phyloP scores from a whole-genome alignment of 192 early-diverging fungal genomes.

The Umbelopsis isabellina region DNA sequence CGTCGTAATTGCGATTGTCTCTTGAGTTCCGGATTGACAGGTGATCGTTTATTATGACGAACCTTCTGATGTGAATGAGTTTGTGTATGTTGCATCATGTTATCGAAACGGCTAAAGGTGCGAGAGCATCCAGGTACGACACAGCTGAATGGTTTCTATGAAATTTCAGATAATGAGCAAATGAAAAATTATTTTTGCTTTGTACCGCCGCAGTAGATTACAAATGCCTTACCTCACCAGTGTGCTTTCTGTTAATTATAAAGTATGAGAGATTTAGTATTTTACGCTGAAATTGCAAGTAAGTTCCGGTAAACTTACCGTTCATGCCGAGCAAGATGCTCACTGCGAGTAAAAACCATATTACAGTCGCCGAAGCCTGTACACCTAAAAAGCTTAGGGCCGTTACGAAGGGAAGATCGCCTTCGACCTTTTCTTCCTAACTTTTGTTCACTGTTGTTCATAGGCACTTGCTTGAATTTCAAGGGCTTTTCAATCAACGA shows the following conservation, averaged over 20 bases:
- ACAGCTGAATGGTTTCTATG: conserved; percentile 73
- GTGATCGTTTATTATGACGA: not conserved
- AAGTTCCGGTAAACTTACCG: not conserved
- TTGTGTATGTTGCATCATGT: conserved; percentile 81
- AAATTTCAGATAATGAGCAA: not conserved
- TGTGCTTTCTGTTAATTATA: conserved; percentile 13
- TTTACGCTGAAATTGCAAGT: not conserved
- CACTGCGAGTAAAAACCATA: conserved; percentile 59
- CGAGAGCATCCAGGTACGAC: conserved; percentile 64
- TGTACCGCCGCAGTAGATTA: not conserved
- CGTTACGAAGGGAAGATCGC: conserved; percentile 1
- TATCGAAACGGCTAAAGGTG: conserved; percentile 76
- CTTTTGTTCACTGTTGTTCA: not conserved
- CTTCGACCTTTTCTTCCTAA: not conserved
- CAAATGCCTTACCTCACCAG: conserved; percentile 26
- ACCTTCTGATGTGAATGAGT: conserved; percentile 55
- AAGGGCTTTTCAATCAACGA: conserved; percentile 17
- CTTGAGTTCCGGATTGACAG: conserved; percentile 2
- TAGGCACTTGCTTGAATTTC: conserved; percentile 10
- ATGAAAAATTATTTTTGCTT: not conserved
- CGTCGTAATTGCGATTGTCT: not conserved
- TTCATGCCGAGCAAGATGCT: conserved; percentile 58
- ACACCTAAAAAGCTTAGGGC: conserved; percentile 50
- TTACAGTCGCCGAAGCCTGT: conserved; percentile 55
- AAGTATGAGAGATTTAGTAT: too few relatives aligned